Evolutionary conservation across 345 rosid genomes (phyloP).

Genomic region (Gossypium turneri): DNA sequence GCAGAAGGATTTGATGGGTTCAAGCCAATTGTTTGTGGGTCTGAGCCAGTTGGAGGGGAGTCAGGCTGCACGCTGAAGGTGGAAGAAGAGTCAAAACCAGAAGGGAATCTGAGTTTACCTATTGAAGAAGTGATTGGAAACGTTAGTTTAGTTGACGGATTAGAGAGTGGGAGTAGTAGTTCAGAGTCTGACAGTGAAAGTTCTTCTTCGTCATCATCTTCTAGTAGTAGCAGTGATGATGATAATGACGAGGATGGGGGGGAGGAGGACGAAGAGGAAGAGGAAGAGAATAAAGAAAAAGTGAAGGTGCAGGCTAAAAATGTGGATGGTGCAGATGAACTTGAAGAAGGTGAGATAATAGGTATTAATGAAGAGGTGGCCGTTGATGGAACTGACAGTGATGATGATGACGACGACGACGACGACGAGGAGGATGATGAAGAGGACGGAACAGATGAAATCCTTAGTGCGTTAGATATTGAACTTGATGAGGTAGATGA

Average conservation of each 20-base stretch:
- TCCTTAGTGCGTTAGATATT: constrained; percentile 48
- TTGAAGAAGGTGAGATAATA: constrained; percentile 46
- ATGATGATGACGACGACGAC: constrained; percentile 28
- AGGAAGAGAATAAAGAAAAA: constrained; percentile 24
- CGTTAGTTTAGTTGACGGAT: constrained; percentile 34
- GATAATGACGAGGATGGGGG: not conserved
- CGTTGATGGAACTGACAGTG: constrained; percentile 13
- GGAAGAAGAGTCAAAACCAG: constrained; percentile 30
- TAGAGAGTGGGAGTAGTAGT: constrained; percentile 22
- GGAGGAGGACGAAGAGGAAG: constrained; percentile 20
- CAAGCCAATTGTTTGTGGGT: constrained; percentile 13
- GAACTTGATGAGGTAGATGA: constrained; percentile 41
- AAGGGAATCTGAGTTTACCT: constrained; percentile 29
- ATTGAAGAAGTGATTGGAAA: constrained; percentile 33
- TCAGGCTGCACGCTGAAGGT: constrained; percentile 24
- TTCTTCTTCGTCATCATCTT: constrained; percentile 43
- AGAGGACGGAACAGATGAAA: constrained; percentile 37
- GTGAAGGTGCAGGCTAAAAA: constrained; percentile 21
- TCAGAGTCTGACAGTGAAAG: constrained; percentile 38
- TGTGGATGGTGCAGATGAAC: constrained; percentile 20
- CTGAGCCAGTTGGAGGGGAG: constrained; percentile 23
- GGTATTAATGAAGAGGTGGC: constrained; percentile 25
- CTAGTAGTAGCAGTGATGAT: constrained; percentile 28
- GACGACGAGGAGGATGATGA: constrained; percentile 32
- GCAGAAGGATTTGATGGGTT: constrained; percentile 9